Evolutionary conservation across 2,329 filamentous ascomycete species (phyloP), one percentile per base, ranked within the genome.

Genomic region (Penicillium sp.): DNA sequence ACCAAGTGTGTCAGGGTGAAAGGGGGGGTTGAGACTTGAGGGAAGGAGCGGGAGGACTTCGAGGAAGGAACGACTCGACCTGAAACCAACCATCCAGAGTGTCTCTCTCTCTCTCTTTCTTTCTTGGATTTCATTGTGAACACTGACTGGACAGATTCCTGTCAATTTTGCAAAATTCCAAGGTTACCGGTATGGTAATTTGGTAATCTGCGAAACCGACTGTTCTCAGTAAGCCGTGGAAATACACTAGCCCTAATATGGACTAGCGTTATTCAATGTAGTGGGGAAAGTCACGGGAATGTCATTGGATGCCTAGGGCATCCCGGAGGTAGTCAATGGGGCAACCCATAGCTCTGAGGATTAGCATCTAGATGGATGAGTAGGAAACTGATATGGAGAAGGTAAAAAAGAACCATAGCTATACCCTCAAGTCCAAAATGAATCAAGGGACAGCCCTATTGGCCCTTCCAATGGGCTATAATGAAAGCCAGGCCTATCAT

Each of bases 1-100:
- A 57, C 55, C 54, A 53, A 42, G 42, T 56, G 54, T 12, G 55
- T 37, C n/a, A 17, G 42, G 45, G 55, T 56, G 56, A 63, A 67
- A 64, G 47, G 45, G 60, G 61, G 29, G 12, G 10, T 25, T 35
- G n/a, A 25, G 37, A 53, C 27, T 43, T 47, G 41, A 54, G 45
- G 45, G 54, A 58, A 51, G n/a, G n/a, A 47, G 19, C 21, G 35
- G 23, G 27, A 52, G 33, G 35, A 6, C 29, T 25, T 29, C 29
- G 41, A 53, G n/a, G n/a, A 3, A 42, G 21, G 33, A 27, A 29
- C 47, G 50, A 45, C 35, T 48, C 50, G 60, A 61, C 61, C 53
- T 50, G 50, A 50, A 55, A 61, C 54, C 55, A 49, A 50, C 52
- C 54, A 49, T 31, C 31, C 21, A 2, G 15, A 13, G 12, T 33